These are phyloP conservation scores for Suillus variegatus DNA, from an alignment of 768 basidiomycete species.

Conservation along the genomic window DNA sequence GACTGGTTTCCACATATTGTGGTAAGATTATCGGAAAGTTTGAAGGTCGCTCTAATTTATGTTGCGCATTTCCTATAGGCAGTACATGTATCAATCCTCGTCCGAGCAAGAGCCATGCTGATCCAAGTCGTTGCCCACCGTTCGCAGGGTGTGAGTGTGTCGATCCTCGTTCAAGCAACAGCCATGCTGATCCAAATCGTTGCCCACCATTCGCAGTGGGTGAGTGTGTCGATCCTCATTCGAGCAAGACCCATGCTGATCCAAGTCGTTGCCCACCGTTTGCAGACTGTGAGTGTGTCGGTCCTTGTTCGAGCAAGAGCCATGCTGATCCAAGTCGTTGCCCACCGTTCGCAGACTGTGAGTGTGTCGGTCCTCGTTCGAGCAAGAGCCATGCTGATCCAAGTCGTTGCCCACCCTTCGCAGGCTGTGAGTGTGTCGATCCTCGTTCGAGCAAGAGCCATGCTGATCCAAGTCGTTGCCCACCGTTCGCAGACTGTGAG, in stretches of 20 bases:
- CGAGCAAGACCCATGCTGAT: background rate
- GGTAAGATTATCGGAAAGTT: background rate
- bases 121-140: background rate
- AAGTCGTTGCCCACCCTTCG: background rate
- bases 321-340: background rate
- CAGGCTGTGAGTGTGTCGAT: background rate
- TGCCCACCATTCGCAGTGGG: accelerated
- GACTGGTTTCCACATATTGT: background rate
- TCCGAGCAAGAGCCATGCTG: background rate
- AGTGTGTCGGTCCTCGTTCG: background rate
- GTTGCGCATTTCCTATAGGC: background rate
- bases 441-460: background rate
- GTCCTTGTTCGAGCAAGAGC: background rate
- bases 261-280: background rate
- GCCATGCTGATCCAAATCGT: background rate
- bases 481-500: background rate
- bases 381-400: background rate
- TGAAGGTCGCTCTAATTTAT: background rate
- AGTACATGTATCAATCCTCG: background rate
- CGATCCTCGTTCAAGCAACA: background rate
- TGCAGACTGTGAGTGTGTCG: background rate
- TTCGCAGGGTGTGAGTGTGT: background rate
- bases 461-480: background rate
- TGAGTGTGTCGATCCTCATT: background rate
- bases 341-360: background rate